phyloP scores from a whole-genome alignment of 1,284 basidiomycete genomes.

The Fomitopsis betulina region DNA sequence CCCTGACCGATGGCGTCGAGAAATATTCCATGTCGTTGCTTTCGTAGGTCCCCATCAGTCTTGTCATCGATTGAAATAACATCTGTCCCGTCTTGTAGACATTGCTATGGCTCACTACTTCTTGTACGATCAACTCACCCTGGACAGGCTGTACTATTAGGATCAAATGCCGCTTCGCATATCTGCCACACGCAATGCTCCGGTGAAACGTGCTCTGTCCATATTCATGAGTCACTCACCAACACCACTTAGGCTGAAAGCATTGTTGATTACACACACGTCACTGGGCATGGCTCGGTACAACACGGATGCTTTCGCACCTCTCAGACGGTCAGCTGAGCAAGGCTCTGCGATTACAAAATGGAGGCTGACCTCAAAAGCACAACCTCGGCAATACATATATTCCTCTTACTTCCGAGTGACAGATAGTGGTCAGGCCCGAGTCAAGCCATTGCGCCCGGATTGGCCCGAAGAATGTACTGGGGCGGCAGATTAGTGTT shows the following conservation, averaged over 20 bases:
- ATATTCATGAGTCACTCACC: neutral
- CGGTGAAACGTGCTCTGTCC: neutral
- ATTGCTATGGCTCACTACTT: neutral
- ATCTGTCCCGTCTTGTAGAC: neutral
- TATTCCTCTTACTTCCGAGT: neutral
- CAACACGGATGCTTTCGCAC: neutral
- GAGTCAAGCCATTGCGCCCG: neutral
- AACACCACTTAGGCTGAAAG: neutral
- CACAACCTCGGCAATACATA: neutral
- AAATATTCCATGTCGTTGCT: neutral
- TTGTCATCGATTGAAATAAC: neutral
- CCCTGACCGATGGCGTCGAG: constrained; percentile 1
- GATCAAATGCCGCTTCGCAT: neutral
- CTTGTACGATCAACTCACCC: neutral
- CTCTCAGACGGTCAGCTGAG: neutral
- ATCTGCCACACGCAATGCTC: neutral
- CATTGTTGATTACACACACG: too few relatives aligned
- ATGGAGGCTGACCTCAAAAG: neutral
- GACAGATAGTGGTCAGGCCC: neutral
- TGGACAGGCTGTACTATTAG: neutral
- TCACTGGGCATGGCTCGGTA: neutral
- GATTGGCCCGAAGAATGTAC: neutral
- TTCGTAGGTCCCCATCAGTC: neutral
- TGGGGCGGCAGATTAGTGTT: neutral
- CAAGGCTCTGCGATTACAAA: too few relatives aligned